Base-by-base conservation (phyloP, 1,284 basidiomycete species). In the Schizophyllum amplum region DNA sequence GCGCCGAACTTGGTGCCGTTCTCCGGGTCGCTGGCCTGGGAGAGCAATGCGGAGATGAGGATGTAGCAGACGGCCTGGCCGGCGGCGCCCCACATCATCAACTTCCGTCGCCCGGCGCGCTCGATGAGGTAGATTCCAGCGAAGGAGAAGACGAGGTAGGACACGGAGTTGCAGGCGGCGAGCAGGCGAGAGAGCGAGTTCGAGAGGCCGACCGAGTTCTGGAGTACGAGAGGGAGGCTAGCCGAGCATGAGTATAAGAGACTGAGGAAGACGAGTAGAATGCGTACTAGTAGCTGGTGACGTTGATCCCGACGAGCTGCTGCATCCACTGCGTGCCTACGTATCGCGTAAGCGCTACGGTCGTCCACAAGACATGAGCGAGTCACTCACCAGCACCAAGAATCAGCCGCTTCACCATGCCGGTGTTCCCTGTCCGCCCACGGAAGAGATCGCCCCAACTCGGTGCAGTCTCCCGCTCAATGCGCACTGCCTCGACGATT, bases 321-420 rank as follows among this genome's bases (percentile, higher is more conserved):
- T 88, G 86, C 77, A 88, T 86, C 69, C 82, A 82, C 63, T 88
- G 86, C 2, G 81, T 80, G 27, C 81, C 78, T 71, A 75, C 67
- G 26, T 9, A 11, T 52, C 47, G 42, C 24, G 11, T 13, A 46
- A 23, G 47, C 4, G 26, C 22, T 22, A 54, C 23, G 11, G 26
- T 20, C 27, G 27, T 13, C 27, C 27, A 33, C 13, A 6, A 5
- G 13, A 33, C 27, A 33, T 13, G 27, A 13, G 6, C 22, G 20
- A 1, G 24, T 17, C 3, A 56, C 65, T 33, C 59, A 73, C 74
- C 75, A 55, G 71, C 71, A 47, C 81, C 86, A 25, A 88, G 73
- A 48, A 76, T 61, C 17, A 83, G 69, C 17, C 86, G 75, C 56
- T 81, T 74, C 22, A 75, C 65, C 74, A 75, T 78, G 9, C 76